Evolutionary conservation across 2,329 filamentous ascomycete species (phyloP).

Genomic region (Fusarium sp.): DNA sequence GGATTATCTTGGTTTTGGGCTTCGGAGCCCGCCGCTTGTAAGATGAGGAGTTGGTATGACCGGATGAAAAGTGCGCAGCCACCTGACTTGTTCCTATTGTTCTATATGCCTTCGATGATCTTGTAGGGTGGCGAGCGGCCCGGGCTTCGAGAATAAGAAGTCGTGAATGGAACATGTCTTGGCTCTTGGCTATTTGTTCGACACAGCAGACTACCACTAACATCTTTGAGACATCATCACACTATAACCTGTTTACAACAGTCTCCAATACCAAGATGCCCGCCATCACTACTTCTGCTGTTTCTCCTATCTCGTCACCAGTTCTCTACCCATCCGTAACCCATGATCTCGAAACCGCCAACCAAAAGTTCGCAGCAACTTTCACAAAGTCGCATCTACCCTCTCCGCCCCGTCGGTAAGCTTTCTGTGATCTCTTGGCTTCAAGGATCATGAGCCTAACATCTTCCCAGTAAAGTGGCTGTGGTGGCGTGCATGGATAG

Average conservation of each 20-base stretch:
- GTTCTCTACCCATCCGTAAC: slow-evolving; percentile 28
- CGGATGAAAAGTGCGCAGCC: slow-evolving; percentile 37
- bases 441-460: slow-evolving; percentile 36
- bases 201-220: slow-evolving; percentile 9
- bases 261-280: slow-evolving; percentile 15
- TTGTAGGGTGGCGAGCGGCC: slow-evolving; percentile 3
- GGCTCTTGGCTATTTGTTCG: slow-evolving; percentile 9
- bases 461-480: slow-evolving; percentile 50
- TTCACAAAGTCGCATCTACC: slow-evolving; percentile 43
- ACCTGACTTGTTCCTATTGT: not conserved
- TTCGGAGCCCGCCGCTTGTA: slow-evolving; percentile 37
- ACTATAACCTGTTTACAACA: rapidly evolving
- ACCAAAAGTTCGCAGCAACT: slow-evolving; percentile 39
- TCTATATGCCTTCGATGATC: not conserved
- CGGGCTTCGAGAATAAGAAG: slow-evolving; percentile 31
- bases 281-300: slow-evolving; percentile 11
- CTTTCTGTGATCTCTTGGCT: not conserved
- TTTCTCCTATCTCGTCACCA: not conserved
- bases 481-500: slow-evolving; percentile 86
- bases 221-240: rapidly evolving
- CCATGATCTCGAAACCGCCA: slow-evolving; percentile 44
- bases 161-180: slow-evolving; percentile 20
- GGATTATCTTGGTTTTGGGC: slow-evolving; percentile 32
- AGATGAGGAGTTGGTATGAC: slow-evolving; percentile 12
- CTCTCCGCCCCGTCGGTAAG: slow-evolving; percentile 46